A percentile compares a stretch with the other conserved stretches of the same genome.
Conservation (phyloP, 73 alveolate species). For the Urostyla sp. region DNA sequence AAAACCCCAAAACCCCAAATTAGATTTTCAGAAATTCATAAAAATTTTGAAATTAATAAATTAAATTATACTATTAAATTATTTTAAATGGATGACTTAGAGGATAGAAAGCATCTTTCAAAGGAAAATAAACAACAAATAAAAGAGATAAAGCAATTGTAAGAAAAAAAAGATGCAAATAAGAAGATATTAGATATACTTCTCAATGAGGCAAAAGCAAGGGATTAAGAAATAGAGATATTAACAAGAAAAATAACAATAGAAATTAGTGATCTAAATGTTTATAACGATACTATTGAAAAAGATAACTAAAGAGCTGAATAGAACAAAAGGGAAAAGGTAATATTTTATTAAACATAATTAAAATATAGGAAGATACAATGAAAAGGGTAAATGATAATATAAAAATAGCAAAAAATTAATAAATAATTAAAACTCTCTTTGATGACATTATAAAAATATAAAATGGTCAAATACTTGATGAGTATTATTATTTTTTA, state of each 20-base stretch:
- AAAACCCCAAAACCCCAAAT: no score
- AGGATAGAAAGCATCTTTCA: no score
- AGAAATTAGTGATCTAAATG: slow-evolving; percentile 28
- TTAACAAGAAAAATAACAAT: slow-evolving; percentile 11
- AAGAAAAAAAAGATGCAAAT: not conserved
- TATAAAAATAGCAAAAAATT: not conserved
- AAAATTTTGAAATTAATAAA: no score
- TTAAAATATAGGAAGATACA: slow-evolving; percentile 34
- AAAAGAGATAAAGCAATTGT: not conserved
- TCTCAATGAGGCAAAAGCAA: slow-evolving; percentile 16
- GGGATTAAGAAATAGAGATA: slow-evolving; percentile 32
- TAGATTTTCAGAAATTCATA: no score
- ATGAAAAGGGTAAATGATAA: not conserved
- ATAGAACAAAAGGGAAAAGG: slow-evolving; percentile 8
- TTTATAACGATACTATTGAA: not conserved
- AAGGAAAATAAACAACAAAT: not conserved
- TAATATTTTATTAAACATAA: not conserved
- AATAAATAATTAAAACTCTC: not conserved
- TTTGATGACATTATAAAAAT: slow-evolving; percentile 2
- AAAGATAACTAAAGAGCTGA: not conserved
- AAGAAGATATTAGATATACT: slow-evolving; percentile 2
- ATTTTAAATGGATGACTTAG: no score
- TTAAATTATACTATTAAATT: no score
- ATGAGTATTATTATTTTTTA: slow-evolving; percentile 21
- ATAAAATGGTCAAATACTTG: slow-evolving; percentile 29